Evolutionary conservation across 23 red algal genomes (phyloP).

Genomic region (Gracilariopsis chorda): DNA sequence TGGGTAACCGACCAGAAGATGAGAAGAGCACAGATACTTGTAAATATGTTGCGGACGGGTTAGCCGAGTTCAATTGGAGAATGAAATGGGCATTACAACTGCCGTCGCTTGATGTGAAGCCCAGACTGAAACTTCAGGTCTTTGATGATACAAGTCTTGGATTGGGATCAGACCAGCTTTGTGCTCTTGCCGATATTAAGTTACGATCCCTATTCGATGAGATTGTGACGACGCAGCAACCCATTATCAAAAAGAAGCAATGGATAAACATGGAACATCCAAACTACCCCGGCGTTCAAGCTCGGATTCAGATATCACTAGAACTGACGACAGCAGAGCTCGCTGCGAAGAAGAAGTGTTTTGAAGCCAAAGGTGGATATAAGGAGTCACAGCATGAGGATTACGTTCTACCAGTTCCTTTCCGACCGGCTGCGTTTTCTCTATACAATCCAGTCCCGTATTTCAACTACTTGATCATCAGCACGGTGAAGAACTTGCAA

Average conservation of each 20-base stretch:
- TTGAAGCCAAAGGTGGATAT: conserved; percentile 46
- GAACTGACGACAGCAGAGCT: conserved; percentile 58
- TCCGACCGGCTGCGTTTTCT: conserved; percentile 77
- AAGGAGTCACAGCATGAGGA: conserved; percentile 64
- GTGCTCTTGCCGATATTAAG: conserved; percentile 73
- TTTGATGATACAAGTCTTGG: conserved; percentile 77
- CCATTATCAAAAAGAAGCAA: conserved; percentile 80
- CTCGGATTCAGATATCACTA: conserved; percentile 55
- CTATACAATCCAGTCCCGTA: conserved; percentile 74
- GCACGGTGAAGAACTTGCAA: conserved; percentile 46
- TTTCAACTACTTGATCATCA: conserved; percentile 70
- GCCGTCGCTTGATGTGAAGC: conserved; percentile 70
- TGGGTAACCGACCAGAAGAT: conserved; percentile 66
- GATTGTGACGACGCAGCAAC: conserved; percentile 16
- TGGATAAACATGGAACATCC: conserved; percentile 73
- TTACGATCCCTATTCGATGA: conserved; percentile 78
- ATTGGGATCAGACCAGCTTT: conserved; percentile 65
- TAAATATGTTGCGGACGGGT: conserved; percentile 73
- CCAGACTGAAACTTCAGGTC: conserved; percentile 72
- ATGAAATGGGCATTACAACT: conserved; percentile 77
- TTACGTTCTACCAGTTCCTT: conserved; percentile 73
- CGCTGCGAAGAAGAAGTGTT: conserved; percentile 81
- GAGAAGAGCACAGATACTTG: conserved; percentile 55
- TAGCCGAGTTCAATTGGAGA: conserved; percentile 75
- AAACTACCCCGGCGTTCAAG: conserved; percentile 66